Evolutionary conservation across 169 alveolate genomes (phyloP), one percentile per base, ranked within the genome.

Genomic region (Plasmodium inui): DNA sequence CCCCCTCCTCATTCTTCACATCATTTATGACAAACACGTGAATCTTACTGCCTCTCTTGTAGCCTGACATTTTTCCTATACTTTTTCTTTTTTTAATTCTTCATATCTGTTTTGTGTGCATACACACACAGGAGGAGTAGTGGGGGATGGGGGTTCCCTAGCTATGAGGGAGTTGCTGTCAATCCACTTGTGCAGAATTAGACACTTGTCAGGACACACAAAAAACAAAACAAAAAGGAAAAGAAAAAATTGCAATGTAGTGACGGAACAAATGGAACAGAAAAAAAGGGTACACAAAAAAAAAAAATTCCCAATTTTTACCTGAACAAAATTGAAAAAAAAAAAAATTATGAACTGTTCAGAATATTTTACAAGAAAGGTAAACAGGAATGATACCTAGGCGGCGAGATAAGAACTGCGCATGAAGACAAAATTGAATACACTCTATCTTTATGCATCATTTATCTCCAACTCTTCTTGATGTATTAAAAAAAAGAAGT

Each of bases 21-120:
- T 88, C 76, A 12, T 88, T 88, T 88, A 88, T 88, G 34, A 88
- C 82, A 78, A 88, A 79, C 32, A 88, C 86, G 50, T 88, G 86
- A 55, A 88, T 88, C 50, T 78, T 88, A n/a, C 94, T 88, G 26
- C 94, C 86, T 14, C 53, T 10, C 22, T 57, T 88, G 17, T 88
- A 89, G 8, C 4, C 46, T 32, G 94, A 78, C 72, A 78, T 88
- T 17, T 88, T 78, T 26, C 61, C 71, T 37, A 8, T 37, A 19
- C 19, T 22, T 26, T 83, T 70, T 76, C 14, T 37, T 12, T 78
- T 6, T 55, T 26, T 74, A 74, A 2, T 78, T 78, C 28, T 88
- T 88, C 82, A 19, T 88, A 55, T n/a, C 82, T n/a, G n/a, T 83
- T 30, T 57, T 67, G 32, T 37, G 61, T 12, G n/a, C 30, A 55